Conservation (phyloP, 73 alveolate species). For the Paramecium primaurelia region DNA sequence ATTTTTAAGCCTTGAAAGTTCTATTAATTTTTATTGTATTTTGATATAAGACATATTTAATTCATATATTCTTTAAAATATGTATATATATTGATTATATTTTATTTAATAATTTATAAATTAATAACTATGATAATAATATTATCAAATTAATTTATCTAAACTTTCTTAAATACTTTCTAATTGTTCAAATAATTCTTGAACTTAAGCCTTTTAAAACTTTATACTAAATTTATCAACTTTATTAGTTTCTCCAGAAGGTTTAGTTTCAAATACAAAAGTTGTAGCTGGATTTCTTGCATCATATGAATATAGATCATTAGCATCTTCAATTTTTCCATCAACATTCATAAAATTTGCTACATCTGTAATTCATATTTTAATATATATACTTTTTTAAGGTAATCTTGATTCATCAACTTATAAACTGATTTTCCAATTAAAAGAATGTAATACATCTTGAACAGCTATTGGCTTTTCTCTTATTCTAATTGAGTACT, state of each 20-base stretch:
- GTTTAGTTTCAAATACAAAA: conserved; percentile 10
- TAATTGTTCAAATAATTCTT: conserved; percentile 19
- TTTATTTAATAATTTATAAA: too few species aligned
- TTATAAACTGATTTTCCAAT: conserved; percentile 54
- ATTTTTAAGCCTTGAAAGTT: too few species aligned
- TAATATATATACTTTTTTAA: conserved; percentile 27
- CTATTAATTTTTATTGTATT: too few species aligned
- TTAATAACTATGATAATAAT: neutral
- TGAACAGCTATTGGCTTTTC: conserved; percentile 55
- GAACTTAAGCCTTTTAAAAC: neutral
- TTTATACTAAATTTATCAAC: conserved; percentile 8
- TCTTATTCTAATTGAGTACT: conserved; percentile 51
- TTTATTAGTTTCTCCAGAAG: conserved; percentile 11
- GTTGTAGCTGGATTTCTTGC: conserved; percentile 55
- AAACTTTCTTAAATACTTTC: conserved; percentile 42
- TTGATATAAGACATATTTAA: too few species aligned
- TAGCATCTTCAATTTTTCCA: conserved; percentile 43
- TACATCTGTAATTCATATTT: neutral
- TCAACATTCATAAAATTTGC: conserved; percentile 52
- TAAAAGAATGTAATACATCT: conserved; percentile 47
- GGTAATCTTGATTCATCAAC: conserved; percentile 58
- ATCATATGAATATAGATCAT: conserved; percentile 57
- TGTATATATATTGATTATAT: too few species aligned
- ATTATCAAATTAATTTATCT: conserved; percentile 32
- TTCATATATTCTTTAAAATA: too few species aligned